Conservation (phyloP, 495 filamentous ascomycete genomes). For the Usnea hakonensis region DNA sequence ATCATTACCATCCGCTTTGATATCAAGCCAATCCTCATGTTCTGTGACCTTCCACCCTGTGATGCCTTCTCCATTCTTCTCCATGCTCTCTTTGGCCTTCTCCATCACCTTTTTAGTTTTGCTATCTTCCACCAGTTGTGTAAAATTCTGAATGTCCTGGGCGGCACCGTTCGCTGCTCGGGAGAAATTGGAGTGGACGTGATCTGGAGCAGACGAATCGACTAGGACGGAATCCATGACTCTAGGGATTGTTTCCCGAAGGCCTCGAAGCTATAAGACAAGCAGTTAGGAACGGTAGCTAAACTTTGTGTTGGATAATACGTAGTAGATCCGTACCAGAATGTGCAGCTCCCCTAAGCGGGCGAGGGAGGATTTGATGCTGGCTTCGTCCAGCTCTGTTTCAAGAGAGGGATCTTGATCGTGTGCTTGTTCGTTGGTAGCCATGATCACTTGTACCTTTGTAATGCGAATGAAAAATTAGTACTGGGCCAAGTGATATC, state of each 20-base stretch:
- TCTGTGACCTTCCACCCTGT: constrained; percentile 25
- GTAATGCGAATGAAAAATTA: too few relatives aligned
- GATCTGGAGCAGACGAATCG: constrained; percentile 19
- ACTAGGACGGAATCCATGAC: constrained; percentile 22
- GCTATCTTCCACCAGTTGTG: constrained; percentile 12
- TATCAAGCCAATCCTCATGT: constrained; percentile 25
- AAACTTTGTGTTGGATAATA: neutral
- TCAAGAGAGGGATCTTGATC: constrained; percentile 1
- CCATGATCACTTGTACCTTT: neutral
- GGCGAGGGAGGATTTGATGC: constrained; percentile 16
- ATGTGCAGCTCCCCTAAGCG: constrained; percentile 21
- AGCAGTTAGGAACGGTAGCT: neutral
- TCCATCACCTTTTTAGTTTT: constrained; percentile 19
- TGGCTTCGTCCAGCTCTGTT: constrained; percentile 14
- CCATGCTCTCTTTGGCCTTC: constrained; percentile 21
- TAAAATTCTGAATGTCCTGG: constrained; percentile 21
- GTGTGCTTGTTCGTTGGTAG: neutral
- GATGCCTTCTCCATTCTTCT: constrained; percentile 17
- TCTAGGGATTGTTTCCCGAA: constrained; percentile 22
- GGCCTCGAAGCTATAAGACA: constrained; percentile 15
- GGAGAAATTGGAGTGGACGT: constrained; percentile 21
- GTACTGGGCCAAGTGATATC: neutral
- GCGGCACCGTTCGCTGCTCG: constrained; percentile 15
- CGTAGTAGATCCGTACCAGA: constrained; percentile 8
- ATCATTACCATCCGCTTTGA: constrained; percentile 3